Conservation (phyloP, 768 basidiomycete genomes). For the Mrakia hoshinonis region DNA sequence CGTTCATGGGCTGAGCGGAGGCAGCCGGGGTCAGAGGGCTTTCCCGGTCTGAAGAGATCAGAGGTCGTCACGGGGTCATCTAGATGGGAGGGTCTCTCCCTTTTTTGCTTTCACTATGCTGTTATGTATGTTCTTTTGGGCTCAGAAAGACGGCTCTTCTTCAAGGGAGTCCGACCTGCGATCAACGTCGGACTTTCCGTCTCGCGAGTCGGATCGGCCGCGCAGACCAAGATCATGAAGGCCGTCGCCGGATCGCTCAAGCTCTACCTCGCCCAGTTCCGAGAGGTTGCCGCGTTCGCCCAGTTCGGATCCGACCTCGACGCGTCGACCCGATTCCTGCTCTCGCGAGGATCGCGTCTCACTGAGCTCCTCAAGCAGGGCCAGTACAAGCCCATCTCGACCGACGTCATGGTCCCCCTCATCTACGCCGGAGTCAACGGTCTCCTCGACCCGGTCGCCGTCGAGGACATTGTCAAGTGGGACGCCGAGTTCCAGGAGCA, state of each 20-base stretch:
- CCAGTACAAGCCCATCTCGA: conserved; percentile 56
- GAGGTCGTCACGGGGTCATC: too few species aligned
- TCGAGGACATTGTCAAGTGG: conserved; percentile 76
- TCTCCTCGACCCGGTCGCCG: conserved; percentile 92
- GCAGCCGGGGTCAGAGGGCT: too few species aligned
- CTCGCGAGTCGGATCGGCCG: conserved; percentile 98
- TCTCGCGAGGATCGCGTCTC: conserved; percentile 93
- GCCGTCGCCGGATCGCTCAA: conserved; percentile 87
- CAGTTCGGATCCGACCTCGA: conserved; percentile 99
- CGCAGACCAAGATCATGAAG: conserved; percentile 99
- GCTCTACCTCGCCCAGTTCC: conserved; percentile 99
- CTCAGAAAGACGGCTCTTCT: too few species aligned
- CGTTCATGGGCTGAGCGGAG: conserved; percentile 1
- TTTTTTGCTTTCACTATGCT: too few species aligned
- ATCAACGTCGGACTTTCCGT: conserved; percentile 99
- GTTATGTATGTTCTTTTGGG: too few species aligned
- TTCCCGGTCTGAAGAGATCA: too few species aligned
- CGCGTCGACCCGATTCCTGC: conserved; percentile 96
- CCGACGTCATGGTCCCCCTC: conserved; percentile 95
- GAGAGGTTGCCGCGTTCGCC: conserved; percentile 96
- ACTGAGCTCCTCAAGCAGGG: conserved; percentile 71
- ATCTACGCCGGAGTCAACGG: conserved; percentile 99
- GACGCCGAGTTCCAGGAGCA: conserved; percentile 85
- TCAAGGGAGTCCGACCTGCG: conserved; percentile 99
- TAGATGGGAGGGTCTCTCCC: too few species aligned